Base-by-base conservation (phyloP, 768 basidiomycete species). In the Vararia minispora region DNA sequence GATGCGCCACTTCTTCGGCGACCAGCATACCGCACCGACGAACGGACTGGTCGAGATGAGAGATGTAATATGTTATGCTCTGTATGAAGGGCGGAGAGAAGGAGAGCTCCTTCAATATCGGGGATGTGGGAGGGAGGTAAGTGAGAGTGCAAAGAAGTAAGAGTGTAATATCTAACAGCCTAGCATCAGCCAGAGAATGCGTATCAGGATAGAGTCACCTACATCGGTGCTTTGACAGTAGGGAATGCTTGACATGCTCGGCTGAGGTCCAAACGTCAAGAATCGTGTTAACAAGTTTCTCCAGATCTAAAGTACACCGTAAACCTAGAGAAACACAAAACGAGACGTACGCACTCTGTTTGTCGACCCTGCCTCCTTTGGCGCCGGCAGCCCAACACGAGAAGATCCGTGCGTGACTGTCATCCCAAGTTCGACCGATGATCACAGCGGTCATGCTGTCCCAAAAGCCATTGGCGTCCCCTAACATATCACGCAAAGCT, bases 1-100 rank as follows among this genome's bases (percentile, higher is more conserved):
- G 62, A 5, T 64, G 61, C 1, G 88, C 84, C 7, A 82, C 69
- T 13, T 81, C 64, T 58, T 99, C 94, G 1, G 86, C 94, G 1
- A 75, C 77, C 24, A 97, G 69, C 90, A 99, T 94, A 3, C 95
- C 95, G 48, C 89, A 84, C 18, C 79, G 71, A 3, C 94, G 79
- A 14, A 95, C 70, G 3, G 76, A 66, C 1, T 65, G 59, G 37
- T 94, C 88, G 5, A 78, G 59, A 57, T 94, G 88, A 1, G 68
- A 68, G 31, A 99, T 75, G 52, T 95, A 97, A 5, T 60, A 58
- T 5, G 79, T 72, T 32, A 95, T 67, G 10, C 74, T 74, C 16
- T 64, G 60, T 44, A 97, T 68, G 52, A 97, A 80, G 1, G 63
- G 41, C 4, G 76, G 62, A 10, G 73, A 76, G 22, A 70, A 56